A percentile compares a stretch with the other conserved stretches of the same genome.
phyloP scores from a whole-genome alignment of 305 asterid species.

The Rubia balearica region DNA sequence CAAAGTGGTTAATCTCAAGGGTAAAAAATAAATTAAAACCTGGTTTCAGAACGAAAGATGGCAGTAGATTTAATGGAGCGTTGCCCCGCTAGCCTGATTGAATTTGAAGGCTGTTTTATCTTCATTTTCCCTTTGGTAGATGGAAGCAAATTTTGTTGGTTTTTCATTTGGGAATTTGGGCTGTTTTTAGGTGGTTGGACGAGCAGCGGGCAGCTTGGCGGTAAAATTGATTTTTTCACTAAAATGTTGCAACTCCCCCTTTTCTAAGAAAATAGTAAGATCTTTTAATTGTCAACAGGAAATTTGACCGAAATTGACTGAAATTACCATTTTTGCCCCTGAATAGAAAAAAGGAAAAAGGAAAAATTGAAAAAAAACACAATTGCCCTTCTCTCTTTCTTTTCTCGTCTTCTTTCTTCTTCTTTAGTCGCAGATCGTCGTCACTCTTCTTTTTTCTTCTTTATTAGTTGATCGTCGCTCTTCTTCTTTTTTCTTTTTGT shows the following conservation, averaged over 20 bases:
- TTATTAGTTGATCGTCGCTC: too few relatives aligned
- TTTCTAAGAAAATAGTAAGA: background rate
- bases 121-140: slow-evolving; percentile 23
- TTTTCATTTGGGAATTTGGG: background rate
- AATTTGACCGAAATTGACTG: too few relatives aligned
- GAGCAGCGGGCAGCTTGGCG: slow-evolving; percentile 12
- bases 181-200: background rate
- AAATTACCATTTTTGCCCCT: too few relatives aligned
- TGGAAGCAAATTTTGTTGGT: background rate
- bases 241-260: background rate
- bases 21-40: slow-evolving; percentile 17
- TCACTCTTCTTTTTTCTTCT: too few relatives aligned
- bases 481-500: too few relatives aligned
- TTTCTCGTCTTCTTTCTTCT: too few relatives aligned
- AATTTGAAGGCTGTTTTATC: slow-evolving; percentile 20
- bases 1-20: background rate
- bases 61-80: slow-evolving; percentile 50
- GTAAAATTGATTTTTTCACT: slow-evolving; percentile 12
- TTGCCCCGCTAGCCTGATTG: slow-evolving; percentile 46
- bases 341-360: too few relatives aligned
- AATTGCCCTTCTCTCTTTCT: too few relatives aligned
- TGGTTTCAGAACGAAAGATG: slow-evolving; percentile 43
- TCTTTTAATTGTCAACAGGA: too few relatives aligned
- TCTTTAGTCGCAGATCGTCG: too few relatives aligned
- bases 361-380: too few relatives aligned